Conservation (phyloP, 1,139 yeast species). For the Blastobotrys ciferrii region DNA sequence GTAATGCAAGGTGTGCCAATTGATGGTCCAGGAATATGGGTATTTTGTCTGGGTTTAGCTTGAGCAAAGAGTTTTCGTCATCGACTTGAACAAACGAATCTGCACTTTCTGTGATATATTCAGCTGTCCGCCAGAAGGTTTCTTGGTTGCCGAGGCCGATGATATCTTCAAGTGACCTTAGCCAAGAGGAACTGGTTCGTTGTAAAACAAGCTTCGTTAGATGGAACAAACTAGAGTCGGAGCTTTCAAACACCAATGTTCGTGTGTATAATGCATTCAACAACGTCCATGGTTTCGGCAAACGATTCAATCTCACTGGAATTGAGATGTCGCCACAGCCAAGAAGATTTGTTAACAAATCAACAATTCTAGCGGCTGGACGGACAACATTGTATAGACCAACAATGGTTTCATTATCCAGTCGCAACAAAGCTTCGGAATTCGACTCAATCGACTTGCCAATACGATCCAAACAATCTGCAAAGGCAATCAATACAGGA, state of each 20-base stretch:
- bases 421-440: conserved; percentile 13
- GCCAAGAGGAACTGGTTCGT: conserved; percentile 28
- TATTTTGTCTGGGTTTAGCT: conserved; percentile 14
- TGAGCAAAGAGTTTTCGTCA: conserved; percentile 16
- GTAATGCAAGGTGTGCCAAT: conserved; percentile 24
- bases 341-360: conserved; percentile 29
- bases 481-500: conserved; percentile 31
- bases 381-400: conserved; percentile 7
- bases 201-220: conserved; percentile 25
- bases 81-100: conserved; percentile 20
- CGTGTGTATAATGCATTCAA: conserved; percentile 30
- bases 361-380: conserved; percentile 23
- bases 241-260: conserved; percentile 24
- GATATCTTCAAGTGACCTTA: conserved; percentile 23
- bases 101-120: conserved; percentile 12
- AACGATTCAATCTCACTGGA: conserved; percentile 24
- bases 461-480: conserved; percentile 29
- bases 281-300: conserved; percentile 30
- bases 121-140: conserved; percentile 18
- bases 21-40: conserved; percentile 26
- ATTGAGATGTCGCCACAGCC: conserved; percentile 33
- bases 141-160: conserved; percentile 26
- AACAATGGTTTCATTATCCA: neutral
- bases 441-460: conserved; percentile 22
- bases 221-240: conserved; percentile 21